phyloP scores from a whole-genome alignment of 495 filamentous ascomycete species.

The Xylaria telfairii region DNA sequence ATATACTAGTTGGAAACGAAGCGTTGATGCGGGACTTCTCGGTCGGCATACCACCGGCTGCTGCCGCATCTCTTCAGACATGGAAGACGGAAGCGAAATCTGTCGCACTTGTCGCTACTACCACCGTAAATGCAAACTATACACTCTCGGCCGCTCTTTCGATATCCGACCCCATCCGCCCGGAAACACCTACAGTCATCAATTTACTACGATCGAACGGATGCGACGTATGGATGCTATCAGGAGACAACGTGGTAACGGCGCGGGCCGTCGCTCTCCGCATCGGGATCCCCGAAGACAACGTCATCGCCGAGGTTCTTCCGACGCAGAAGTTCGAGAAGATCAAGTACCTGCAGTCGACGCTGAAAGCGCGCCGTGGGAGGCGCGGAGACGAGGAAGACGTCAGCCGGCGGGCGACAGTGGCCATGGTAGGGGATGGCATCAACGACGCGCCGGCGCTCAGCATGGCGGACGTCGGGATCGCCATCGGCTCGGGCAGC shows the following conservation, averaged over 20 bases:
- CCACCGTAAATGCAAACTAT: conserved; percentile 31
- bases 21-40: conserved; percentile 63
- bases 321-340: conserved; percentile 87
- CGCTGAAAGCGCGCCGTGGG: conserved; percentile 50
- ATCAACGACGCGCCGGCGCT: conserved; percentile 90
- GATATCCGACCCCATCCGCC: conserved; percentile 77
- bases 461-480: conserved; percentile 78
- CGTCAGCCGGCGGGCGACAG: conserved; percentile 43
- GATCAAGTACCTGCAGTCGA: conserved; percentile 76
- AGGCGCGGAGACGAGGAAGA: conserved; percentile 35
- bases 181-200: conserved; percentile 73
- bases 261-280: conserved; percentile 76
- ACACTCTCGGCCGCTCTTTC: conserved; percentile 59
- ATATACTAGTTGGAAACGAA: conserved; percentile 87
- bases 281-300: conserved; percentile 73
- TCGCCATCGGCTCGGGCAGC: conserved; percentile 82
- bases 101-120: conserved; percentile 69
- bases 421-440: conserved; percentile 77
- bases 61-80: conserved; percentile 56
- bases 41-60: conserved; percentile 39
- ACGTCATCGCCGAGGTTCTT: conserved; percentile 87
- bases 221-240: conserved; percentile 88
- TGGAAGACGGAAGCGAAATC: conserved; percentile 80
- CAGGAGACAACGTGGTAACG: conserved; percentile 80
- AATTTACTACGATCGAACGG: conserved; percentile 67